These are phyloP conservation scores for Kregervanrija delftensis DNA, from an alignment of 805 yeast species.

Conservation along the genomic window DNA sequence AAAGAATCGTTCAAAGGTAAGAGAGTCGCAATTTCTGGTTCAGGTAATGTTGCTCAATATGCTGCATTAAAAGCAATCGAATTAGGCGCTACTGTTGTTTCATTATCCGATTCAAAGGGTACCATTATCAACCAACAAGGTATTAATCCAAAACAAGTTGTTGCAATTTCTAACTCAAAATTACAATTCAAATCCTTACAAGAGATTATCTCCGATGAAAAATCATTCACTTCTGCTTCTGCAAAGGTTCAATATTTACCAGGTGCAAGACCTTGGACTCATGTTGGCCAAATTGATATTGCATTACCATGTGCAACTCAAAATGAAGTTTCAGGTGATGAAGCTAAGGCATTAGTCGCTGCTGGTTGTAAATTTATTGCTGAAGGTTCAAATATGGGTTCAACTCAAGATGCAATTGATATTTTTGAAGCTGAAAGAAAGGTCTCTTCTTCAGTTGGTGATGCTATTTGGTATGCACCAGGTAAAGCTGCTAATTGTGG, in stretches of 20 bases:
- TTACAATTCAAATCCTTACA: conserved; percentile 69
- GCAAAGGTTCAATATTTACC: conserved; percentile 71
- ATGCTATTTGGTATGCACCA: conserved; percentile 94
- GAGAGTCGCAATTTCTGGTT: conserved; percentile 94
- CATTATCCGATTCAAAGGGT: conserved; percentile 94
- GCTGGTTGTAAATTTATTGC: conserved; percentile 92
- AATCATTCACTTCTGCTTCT: conserved; percentile 41
- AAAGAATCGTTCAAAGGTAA: conserved; percentile 87
- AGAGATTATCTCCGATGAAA: conserved; percentile 52
- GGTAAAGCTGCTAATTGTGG: conserved; percentile 99
- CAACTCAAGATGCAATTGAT: conserved; percentile 93
- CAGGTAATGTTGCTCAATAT: conserved; percentile 98
- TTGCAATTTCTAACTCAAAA: conserved; percentile 70
- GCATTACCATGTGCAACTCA: conserved; percentile 98
- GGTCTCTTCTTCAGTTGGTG: conserved; percentile 31
- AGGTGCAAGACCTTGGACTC: conserved; percentile 95
- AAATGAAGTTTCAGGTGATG: conserved; percentile 95
- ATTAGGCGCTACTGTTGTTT: conserved; percentile 92
- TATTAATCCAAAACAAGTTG: conserved; percentile 76
- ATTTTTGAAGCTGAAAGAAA: conserved; percentile 82
- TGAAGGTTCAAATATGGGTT: conserved; percentile 99
- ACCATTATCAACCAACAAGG: conserved; percentile 72
- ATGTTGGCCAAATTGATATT: conserved; percentile 86
- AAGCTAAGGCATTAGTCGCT: conserved; percentile 89
- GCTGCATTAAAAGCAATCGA: conserved; percentile 97